Evolutionary conservation across 1,284 basidiomycete species (phyloP), one percentile per base, ranked within the genome.

Genomic region (Cutaneotrichosporon cutaneum): DNA sequence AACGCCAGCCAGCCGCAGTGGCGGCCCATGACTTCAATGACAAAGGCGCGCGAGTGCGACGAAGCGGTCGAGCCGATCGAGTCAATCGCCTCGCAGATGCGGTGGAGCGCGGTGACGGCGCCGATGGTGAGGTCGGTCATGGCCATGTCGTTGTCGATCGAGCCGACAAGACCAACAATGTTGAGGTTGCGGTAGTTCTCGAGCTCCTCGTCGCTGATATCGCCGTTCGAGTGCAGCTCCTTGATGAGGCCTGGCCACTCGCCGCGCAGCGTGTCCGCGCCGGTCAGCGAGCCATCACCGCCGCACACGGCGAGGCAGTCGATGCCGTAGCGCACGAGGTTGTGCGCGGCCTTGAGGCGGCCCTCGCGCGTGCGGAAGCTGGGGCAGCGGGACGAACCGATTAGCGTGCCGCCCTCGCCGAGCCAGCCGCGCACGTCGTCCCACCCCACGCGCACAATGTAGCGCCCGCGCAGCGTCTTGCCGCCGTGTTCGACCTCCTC

Each of bases 101-200:
- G 87, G 72, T 95, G 92, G 35, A 99, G 82, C 14, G 96, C 95
- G 0, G 95, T 99, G 0, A 91, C 88, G 1, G 94, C 94, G 53
- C 95, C 96, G 71, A 99, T 98, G 7, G 96, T 99, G 70, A 97
- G 81, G 80, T 98, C 94, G 30, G 95, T 98, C 85, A 96, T 85
- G 24, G 91, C 90, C 93, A 99, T 96, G 79, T 99, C 96, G 75
- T 99, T 99, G 82, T 99, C 95, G 77, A 99, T 98, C 5, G 92
- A 95, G 48, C 95, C 95, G 56, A 99, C 95, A 27, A 99, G 87
- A 47, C 96, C 95, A 69, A 94, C 95, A 72, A 99, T 97, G 80
- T 88, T 92, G 69, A 99, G 88, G 71, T 97, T 90, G 8, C 85
- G 82, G 73, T 94, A 89, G 10, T 82, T 81, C 45, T 83, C 76